A percentile compares a stretch with the other conserved stretches of the same genome.
These are phyloP conservation scores for Aureobasidium mangrovei DNA, from an alignment of 2,329 filamentous ascomycete genomes.

Conservation along the genomic window DNA sequence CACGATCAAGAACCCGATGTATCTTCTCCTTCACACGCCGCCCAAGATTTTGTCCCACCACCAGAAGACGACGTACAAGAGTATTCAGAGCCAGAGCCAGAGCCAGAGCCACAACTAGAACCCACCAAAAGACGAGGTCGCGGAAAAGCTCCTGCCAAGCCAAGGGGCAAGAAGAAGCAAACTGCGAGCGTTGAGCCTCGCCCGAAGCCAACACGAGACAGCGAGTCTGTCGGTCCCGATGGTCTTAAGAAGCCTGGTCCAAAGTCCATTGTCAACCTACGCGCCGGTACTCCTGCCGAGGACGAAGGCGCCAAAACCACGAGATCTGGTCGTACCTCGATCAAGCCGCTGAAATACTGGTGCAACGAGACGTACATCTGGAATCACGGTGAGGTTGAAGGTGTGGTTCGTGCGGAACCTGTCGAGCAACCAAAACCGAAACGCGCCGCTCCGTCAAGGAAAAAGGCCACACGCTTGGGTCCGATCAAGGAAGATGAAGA, in stretches of 20 bases:
- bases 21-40: slow-evolving; percentile 3
- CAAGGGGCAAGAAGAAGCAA: slow-evolving; percentile 8
- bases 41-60: slow-evolving; percentile 12
- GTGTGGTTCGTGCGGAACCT: slow-evolving; percentile 67
- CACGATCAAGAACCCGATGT: slow-evolving; percentile 1
- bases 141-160: background rate
- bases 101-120: background rate
- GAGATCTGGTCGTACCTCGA: slow-evolving; percentile 71
- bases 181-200: slow-evolving; percentile 3
- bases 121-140: slow-evolving; percentile 12
- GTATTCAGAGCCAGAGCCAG: slow-evolving; percentile 4
- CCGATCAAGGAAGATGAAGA: slow-evolving; percentile 29
- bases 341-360: slow-evolving; percentile 77
- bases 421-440: slow-evolving; percentile 30
- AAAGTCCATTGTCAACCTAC: slow-evolving; percentile 19
- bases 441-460: slow-evolving; percentile 21
- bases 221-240: slow-evolving; percentile 21
- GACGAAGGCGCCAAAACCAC: slow-evolving; percentile 51
- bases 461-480: slow-evolving; percentile 24
- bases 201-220: slow-evolving; percentile 1
- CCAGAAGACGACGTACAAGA: slow-evolving; percentile 2
- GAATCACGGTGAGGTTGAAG: slow-evolving; percentile 60
- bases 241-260: slow-evolving; percentile 11
- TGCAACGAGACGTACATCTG: slow-evolving; percentile 71
- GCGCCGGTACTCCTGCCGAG: slow-evolving; percentile 31